Evolutionary conservation across 192 early-diverging fungal species (phyloP).

Genomic region (Radiomyces spectabilis): DNA sequence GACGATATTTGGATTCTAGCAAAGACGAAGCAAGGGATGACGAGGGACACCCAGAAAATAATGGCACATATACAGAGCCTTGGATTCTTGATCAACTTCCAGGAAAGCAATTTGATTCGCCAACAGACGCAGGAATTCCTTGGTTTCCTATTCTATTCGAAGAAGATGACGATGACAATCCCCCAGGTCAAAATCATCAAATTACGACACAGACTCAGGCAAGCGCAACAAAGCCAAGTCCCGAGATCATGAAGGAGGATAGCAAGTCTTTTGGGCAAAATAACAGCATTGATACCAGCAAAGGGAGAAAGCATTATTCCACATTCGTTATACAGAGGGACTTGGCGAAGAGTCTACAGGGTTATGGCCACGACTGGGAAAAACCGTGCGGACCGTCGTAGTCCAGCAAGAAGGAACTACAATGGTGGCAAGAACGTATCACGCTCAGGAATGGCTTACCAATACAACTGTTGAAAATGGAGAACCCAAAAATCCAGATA

Average conservation of each 20-base stretch:
- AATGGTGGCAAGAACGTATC: constrained; percentile 1
- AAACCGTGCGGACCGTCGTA: background rate
- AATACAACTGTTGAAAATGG: background rate
- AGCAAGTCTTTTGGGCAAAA: constrained; percentile 3
- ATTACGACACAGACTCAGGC: background rate
- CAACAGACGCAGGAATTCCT: constrained; percentile 3
- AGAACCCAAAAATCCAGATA: background rate
- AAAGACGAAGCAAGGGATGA: background rate
- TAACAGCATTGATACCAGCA: constrained; percentile 10
- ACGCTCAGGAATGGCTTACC: background rate
- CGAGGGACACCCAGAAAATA: background rate
- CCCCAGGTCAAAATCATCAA: background rate
- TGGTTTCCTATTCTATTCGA: constrained; percentile 4
- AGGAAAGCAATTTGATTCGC: background rate
- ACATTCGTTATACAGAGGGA: constrained; percentile 1
- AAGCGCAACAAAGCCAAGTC: background rate
- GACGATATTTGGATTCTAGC: constrained; percentile 12
- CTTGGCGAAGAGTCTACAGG: background rate
- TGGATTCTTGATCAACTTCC: constrained; percentile 4
- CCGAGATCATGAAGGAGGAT: constrained; percentile 3
- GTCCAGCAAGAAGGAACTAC: background rate
- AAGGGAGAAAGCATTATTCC: constrained; percentile 4
- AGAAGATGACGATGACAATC: background rate
- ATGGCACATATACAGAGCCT: background rate
- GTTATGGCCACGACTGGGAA: background rate